Percentiles rank a stretch among this genome's conserved stretches.
phyloP scores from a whole-genome alignment of 495 filamentous ascomycete species.

The Xanthoparmelia taractica region DNA sequence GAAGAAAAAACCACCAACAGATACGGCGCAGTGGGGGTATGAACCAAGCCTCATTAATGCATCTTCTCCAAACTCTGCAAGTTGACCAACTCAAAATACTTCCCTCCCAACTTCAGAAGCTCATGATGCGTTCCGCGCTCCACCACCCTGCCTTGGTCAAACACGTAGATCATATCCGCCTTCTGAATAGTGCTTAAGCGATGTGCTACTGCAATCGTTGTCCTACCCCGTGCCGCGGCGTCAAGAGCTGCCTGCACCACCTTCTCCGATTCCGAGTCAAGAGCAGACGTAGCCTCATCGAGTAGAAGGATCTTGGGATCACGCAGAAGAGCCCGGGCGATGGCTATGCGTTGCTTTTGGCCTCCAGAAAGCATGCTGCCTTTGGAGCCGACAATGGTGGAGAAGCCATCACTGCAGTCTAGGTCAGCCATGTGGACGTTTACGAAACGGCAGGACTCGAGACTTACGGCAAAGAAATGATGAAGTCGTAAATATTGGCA shows the following conservation, averaged over 20 bases:
- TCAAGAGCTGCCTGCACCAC: constrained; percentile 76
- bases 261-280: constrained; percentile 77
- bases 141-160: constrained; percentile 66
- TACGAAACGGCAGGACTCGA: background rate
- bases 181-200: constrained; percentile 73
- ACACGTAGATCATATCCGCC: constrained; percentile 77
- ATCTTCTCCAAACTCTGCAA: constrained; percentile 69
- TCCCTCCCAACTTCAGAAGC: constrained; percentile 56
- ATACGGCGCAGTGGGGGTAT: background rate
- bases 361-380: constrained; percentile 73
- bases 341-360: constrained; percentile 77
- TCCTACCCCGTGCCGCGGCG: constrained; percentile 62
- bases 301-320: constrained; percentile 65
- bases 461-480: constrained; percentile 56
- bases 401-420: constrained; percentile 57
- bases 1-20: background rate
- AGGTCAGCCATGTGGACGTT: constrained; percentile 27
- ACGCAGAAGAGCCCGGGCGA: constrained; percentile 64
- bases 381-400: constrained; percentile 68
- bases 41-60: constrained; percentile 10
- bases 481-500: constrained; percentile 90
- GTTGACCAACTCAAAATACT: constrained; percentile 70
- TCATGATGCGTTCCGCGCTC: constrained; percentile 66
- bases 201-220: constrained; percentile 74
- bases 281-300: constrained; percentile 74